These are phyloP conservation scores for Stentor coeruleus DNA, from an alignment of 73 alveolate species.

Conservation along the genomic window DNA sequence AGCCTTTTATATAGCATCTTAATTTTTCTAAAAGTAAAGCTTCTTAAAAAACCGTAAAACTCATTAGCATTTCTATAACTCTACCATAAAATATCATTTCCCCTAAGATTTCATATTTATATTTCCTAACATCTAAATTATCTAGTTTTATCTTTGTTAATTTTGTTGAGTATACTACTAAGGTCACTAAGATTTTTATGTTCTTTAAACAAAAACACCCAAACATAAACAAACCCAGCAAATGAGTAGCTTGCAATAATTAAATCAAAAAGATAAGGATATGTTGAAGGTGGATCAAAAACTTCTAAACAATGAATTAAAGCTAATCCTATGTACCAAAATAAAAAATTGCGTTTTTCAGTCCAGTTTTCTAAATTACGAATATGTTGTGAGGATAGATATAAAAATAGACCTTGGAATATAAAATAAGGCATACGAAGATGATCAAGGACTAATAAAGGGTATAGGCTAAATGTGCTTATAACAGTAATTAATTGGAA, in stretches of 20 bases:
- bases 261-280: neutral
- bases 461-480: slow-evolving; percentile 13
- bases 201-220: neutral
- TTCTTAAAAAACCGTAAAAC: no score
- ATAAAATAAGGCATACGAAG: slow-evolving; percentile 3
- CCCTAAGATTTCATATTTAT: no score
- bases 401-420: neutral
- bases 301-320: neutral
- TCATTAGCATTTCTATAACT: no score
- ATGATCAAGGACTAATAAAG: neutral
- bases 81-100: no score
- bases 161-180: neutral
- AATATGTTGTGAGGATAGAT: neutral
- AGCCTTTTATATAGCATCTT: no score
- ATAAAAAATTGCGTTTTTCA: neutral
- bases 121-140: no score
- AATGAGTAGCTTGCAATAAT: neutral
- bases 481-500: neutral
- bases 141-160: neutral
- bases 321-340: neutral
- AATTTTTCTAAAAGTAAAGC: no score
- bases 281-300: neutral
- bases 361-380: neutral
- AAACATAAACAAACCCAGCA: neutral
- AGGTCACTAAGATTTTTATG: no score